These are phyloP conservation scores for Diaporthe ampelina DNA, from an alignment of 2,329 filamentous ascomycete species.

Conservation along the genomic window DNA sequence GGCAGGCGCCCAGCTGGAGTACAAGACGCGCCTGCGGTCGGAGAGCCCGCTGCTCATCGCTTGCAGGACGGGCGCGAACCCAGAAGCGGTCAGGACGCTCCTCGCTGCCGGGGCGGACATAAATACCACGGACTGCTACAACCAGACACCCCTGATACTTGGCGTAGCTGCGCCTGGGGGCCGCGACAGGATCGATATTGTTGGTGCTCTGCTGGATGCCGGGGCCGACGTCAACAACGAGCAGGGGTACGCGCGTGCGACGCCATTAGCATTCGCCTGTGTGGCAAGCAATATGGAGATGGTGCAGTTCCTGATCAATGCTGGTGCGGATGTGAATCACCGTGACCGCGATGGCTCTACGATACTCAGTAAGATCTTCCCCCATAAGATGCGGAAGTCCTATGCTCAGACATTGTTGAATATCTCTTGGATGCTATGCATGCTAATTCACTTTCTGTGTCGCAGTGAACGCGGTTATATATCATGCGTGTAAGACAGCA, in stretches of 20 bases:
- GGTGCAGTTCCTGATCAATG: background rate
- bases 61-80: background rate
- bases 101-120: slow-evolving; percentile 4
- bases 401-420: too few species aligned
- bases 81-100: background rate
- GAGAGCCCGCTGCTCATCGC: slow-evolving; percentile 20
- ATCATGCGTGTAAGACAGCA: slow-evolving; percentile 6
- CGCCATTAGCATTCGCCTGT: slow-evolving; percentile 7
- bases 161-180: background rate
- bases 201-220: slow-evolving; percentile 1
- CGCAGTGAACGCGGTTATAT: slow-evolving; percentile 16
- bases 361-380: slow-evolving; percentile 8
- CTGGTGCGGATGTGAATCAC: background rate
- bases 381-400: too few species aligned
- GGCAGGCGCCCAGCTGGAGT: slow-evolving; percentile 15
- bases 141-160: slow-evolving; percentile 12
- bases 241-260: background rate
- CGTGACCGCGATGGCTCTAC: slow-evolving; percentile 23
- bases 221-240: slow-evolving; percentile 6
- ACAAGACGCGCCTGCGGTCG: slow-evolving; percentile 13
- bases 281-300: background rate
- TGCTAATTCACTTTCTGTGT: background rate
- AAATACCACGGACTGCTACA: slow-evolving; percentile 10
- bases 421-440: too few species aligned
- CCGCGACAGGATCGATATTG: slow-evolving; percentile 1